phyloP scores from a whole-genome alignment of 176 grass and related monocot genomes.

The Aechmea fasciata region DNA sequence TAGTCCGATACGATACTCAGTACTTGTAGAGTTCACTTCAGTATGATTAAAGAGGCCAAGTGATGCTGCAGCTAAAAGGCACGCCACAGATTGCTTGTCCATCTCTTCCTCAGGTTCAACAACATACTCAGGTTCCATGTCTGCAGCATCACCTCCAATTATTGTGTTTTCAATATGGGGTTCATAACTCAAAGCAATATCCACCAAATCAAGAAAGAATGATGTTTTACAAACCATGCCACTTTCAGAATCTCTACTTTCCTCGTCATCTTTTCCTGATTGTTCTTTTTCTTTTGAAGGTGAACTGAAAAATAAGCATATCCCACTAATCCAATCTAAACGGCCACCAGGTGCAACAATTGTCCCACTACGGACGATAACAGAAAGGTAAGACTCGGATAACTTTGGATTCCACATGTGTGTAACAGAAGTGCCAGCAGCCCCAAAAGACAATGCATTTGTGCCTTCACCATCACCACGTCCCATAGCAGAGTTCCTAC shows the following conservation, averaged over 20 bases:
- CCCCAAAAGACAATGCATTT: constrained; percentile 64
- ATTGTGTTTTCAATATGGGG: constrained; percentile 39
- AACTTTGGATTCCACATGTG: constrained; percentile 65
- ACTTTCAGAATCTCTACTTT: constrained; percentile 21
- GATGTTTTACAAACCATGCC: constrained; percentile 30
- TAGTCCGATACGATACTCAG: constrained; percentile 64
- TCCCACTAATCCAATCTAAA: constrained; percentile 80
- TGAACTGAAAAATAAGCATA: constrained; percentile 58
- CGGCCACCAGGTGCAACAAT: constrained; percentile 84
- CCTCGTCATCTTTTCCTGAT: constrained; percentile 22
- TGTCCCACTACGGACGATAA: constrained; percentile 63
- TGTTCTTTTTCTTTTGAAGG: constrained; percentile 37
- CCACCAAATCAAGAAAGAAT: constrained; percentile 81
- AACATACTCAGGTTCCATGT: constrained; percentile 19
- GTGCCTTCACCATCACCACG: constrained; percentile 83
- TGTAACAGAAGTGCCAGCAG: constrained; percentile 61
- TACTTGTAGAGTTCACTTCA: constrained; percentile 24
- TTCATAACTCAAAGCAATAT: constrained; percentile 92
- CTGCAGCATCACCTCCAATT: constrained; percentile 29
- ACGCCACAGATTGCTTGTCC: constrained; percentile 32
- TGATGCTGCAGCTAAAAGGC: constrained; percentile 88
- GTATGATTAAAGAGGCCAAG: constrained; percentile 73
- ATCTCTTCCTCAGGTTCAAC: constrained; percentile 23
- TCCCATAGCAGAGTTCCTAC: constrained; percentile 51
- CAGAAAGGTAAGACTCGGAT: constrained; percentile 59